A percentile compares a stretch with the other conserved stretches of the same genome.
phyloP scores from a whole-genome alignment of 257 asterid species.

The Petunia axillaris region DNA sequence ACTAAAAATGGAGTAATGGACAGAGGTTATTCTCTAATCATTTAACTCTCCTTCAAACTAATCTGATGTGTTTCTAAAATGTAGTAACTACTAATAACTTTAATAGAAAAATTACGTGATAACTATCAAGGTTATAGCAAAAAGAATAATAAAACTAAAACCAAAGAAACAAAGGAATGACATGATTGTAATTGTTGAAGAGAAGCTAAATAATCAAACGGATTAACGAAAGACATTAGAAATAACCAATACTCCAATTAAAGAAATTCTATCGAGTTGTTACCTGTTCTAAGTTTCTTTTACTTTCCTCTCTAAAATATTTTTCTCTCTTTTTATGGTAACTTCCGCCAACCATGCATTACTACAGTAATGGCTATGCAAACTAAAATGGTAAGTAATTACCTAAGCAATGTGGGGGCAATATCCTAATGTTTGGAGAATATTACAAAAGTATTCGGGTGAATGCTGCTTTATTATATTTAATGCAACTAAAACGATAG shows the following conservation, averaged over 20 bases:
- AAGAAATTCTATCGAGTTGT: neutral
- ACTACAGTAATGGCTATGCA: neutral
- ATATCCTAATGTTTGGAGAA: neutral
- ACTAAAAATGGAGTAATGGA: too few species aligned
- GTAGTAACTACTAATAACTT: neutral
- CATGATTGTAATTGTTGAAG: neutral
- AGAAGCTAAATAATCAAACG: neutral
- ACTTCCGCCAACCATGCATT: too few species aligned
- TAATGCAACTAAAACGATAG: neutral
- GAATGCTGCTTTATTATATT: neutral
- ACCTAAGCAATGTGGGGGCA: constrained; percentile 8
- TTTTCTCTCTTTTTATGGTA: too few species aligned
- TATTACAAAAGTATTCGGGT: neutral
- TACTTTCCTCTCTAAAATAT: neutral
- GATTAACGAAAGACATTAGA: neutral
- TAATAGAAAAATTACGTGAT: neutral
- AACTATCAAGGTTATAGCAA: neutral
- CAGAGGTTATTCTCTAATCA: too few species aligned
- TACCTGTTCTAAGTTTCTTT: too few species aligned
- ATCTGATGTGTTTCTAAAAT: neutral
- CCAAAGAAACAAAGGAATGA: neutral
- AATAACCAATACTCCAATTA: too few species aligned
- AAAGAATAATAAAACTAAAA: neutral
- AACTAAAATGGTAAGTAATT: neutral
- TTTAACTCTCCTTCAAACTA: neutral